Conservation (phyloP, 192 early-diverging fungal species). For the Podila minutissima region DNA sequence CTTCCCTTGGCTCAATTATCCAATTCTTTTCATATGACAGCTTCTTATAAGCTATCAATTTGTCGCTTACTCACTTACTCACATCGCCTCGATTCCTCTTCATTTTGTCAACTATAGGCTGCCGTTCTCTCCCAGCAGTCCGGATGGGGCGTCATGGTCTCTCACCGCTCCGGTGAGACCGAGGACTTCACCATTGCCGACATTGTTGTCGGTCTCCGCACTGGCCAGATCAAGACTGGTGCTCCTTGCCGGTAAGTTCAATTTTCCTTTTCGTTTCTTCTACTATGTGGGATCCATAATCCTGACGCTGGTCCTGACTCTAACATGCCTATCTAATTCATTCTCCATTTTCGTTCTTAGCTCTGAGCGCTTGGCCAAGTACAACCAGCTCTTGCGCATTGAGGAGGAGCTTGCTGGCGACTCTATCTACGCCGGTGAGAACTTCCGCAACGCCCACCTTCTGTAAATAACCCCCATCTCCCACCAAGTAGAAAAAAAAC, state of each 20-base stretch:
- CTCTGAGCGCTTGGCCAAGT: conserved; percentile 97
- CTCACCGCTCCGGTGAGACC: conserved; percentile 98
- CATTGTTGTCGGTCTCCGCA: conserved; percentile 94
- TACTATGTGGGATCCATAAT: neutral
- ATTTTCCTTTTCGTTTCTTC: neutral
- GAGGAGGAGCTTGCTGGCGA: conserved; percentile 96
- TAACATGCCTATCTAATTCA: neutral
- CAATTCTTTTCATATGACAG: conserved; percentile 14
- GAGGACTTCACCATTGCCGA: conserved; percentile 97
- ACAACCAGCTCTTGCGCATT: conserved; percentile 98
- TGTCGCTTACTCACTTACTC: conserved; percentile 10
- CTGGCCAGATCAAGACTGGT: conserved; percentile 99
- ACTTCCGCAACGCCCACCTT: conserved; percentile 83
- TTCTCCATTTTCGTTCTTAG: neutral
- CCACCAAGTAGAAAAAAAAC: conserved; percentile 8
- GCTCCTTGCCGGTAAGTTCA: conserved; percentile 84
- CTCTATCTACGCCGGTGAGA: conserved; percentile 92
- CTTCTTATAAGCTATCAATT: conserved; percentile 14
- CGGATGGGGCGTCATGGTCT: conserved; percentile 99
- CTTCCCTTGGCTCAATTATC: too few species aligned
- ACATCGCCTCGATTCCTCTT: too few species aligned
- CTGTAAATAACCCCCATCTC: conserved; percentile 55
- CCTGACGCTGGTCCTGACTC: neutral
- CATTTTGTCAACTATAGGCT: conserved; percentile 52
- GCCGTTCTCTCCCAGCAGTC: conserved; percentile 78